Evolutionary conservation across 495 filamentous ascomycete genomes (phyloP).

Genomic region (Penicillium crystallinum): DNA sequence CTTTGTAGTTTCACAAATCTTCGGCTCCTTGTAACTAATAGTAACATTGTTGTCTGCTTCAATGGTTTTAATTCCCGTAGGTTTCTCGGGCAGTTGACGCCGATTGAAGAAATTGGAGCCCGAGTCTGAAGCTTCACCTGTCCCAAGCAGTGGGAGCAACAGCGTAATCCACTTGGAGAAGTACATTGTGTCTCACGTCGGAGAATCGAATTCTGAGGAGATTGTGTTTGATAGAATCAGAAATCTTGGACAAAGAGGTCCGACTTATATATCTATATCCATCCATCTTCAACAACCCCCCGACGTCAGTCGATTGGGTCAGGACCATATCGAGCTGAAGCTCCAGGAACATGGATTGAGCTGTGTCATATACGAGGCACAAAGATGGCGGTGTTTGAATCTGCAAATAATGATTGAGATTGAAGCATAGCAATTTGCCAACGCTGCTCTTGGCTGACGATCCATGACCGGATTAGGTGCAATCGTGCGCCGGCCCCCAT

Average conservation of each 20-base stretch:
- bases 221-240: neutral
- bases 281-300: neutral
- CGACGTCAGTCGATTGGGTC: neutral
- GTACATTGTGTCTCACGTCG: neutral
- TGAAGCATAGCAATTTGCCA: neutral
- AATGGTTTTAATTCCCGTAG: constrained; percentile 52
- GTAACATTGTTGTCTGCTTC: constrained; percentile 51
- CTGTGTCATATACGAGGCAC: neutral
- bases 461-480: neutral
- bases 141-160: neutral
- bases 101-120: neutral
- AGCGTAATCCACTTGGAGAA: neutral
- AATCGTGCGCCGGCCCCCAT: neutral
- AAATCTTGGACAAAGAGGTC: neutral
- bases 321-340: neutral
- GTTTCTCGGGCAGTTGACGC: constrained; percentile 43
- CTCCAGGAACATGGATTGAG: neutral
- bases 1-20: constrained; percentile 44
- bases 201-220: neutral
- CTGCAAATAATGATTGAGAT: neutral
- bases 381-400: neutral
- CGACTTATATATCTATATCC: neutral
- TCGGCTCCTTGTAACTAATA: constrained; percentile 38
- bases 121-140: neutral
- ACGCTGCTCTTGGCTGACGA: neutral